phyloP scores from a whole-genome alignment of 2,329 filamentous ascomycete genomes.

The Emmonsia crescens region DNA sequence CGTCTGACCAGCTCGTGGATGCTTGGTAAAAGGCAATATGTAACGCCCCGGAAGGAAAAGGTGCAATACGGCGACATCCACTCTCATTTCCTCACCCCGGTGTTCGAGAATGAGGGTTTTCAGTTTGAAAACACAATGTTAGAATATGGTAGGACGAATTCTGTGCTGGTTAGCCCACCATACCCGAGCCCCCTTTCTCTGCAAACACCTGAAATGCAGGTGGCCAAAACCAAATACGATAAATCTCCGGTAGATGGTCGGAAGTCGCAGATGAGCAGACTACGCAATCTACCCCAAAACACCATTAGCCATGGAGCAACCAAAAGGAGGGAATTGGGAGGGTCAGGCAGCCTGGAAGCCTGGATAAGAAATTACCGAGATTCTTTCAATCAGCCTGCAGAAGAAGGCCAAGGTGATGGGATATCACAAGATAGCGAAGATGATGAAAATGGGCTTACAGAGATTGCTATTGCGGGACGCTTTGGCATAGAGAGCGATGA shows the following conservation, averaged over 20 bases:
- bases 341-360: not conserved
- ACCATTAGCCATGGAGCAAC: not conserved
- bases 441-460: not conserved
- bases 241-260: not conserved
- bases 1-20: conserved; percentile 25
- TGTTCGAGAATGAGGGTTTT: not conserved
- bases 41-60: conserved; percentile 4
- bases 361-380: not conserved
- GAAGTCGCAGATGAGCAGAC: not conserved
- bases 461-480: not conserved
- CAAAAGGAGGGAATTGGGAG: not conserved
- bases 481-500: conserved; percentile 1
- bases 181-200: not conserved
- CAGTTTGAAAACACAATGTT: not conserved
- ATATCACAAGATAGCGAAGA: not conserved
- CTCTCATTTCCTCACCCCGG: conserved; percentile 14
- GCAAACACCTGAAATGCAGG: not conserved
- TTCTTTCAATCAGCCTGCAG: not conserved
- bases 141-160: not conserved
- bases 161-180: not conserved
- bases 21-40: conserved; percentile 24
- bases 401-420: not conserved
- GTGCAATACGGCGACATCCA: conserved; percentile 4
- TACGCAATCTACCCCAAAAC: not conserved
- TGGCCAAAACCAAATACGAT: not conserved